A percentile compares a stretch with the other conserved stretches of the same genome.
Conservation (phyloP, 768 basidiomycete species). For the Serendipita vermifera region DNA sequence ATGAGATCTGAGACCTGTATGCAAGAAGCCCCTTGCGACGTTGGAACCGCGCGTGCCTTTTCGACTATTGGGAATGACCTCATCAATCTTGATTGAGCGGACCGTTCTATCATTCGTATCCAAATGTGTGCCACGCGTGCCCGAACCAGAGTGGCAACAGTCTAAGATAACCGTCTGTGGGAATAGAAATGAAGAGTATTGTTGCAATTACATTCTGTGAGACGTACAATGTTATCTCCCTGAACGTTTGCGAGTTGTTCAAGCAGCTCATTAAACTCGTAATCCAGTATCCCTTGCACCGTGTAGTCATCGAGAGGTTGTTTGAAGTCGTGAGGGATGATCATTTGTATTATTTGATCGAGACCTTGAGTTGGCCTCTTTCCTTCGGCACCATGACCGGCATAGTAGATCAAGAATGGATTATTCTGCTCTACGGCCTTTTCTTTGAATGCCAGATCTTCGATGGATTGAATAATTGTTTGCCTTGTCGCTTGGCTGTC, state of each 20-base stretch:
- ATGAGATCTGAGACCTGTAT: slow-evolving; percentile 31
- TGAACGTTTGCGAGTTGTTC: slow-evolving; percentile 40
- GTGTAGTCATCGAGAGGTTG: slow-evolving; percentile 34
- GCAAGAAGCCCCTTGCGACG: too few species aligned
- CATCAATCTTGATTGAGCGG: slow-evolving; percentile 45
- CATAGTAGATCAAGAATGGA: slow-evolving; percentile 32
- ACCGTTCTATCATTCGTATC: too few species aligned
- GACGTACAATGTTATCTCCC: slow-evolving; percentile 48
- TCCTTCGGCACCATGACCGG: slow-evolving; percentile 34
- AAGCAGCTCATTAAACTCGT: slow-evolving; percentile 49
- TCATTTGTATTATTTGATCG: slow-evolving; percentile 26
- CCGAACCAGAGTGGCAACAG: slow-evolving; percentile 43
- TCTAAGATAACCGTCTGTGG: slow-evolving; percentile 47
- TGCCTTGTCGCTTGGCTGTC: slow-evolving; percentile 49
- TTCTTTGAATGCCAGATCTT: slow-evolving; percentile 51
- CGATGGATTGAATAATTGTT: slow-evolving; percentile 47
- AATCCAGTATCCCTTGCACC: slow-evolving; percentile 52
- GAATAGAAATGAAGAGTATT: background rate
- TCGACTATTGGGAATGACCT: too few species aligned
- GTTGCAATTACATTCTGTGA: background rate
- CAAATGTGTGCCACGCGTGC: slow-evolving; percentile 23
- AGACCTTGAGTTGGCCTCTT: slow-evolving; percentile 24
- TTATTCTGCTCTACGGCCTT: slow-evolving; percentile 21
- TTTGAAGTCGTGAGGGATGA: slow-evolving; percentile 25
- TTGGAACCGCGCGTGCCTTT: too few species aligned